Percentiles rank a stretch among this genome's conserved stretches.
Conservation (phyloP, 2,329 filamentous ascomycete species). For the Hypomyces rosellus region DNA sequence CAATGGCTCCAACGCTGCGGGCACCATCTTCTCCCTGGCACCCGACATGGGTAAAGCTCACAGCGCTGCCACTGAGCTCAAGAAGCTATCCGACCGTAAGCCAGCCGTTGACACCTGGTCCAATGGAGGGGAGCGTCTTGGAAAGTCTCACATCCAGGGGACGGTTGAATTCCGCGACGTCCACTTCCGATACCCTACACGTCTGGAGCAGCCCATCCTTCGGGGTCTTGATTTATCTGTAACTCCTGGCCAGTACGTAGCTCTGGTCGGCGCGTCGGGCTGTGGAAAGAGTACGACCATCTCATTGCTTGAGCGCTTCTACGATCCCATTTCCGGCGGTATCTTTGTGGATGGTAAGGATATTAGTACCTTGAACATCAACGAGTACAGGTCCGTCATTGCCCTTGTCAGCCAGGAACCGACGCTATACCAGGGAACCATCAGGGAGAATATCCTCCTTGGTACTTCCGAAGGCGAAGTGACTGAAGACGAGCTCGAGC, state of each 20-base stretch:
- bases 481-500: constrained; percentile 61
- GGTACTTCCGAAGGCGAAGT: constrained; percentile 59
- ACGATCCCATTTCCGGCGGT: constrained; percentile 75
- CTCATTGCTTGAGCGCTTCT: constrained; percentile 86
- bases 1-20: constrained; percentile 73
- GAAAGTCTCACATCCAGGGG: constrained; percentile 54
- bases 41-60: constrained; percentile 84
- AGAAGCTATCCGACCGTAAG: constrained; percentile 68
- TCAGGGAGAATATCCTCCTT: constrained; percentile 83
- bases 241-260: constrained; percentile 20
- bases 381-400: constrained; percentile 75
- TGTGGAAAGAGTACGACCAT: constrained; percentile 82
- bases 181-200: constrained; percentile 62
- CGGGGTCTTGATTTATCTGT: constrained; percentile 53
- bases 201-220: constrained; percentile 59
- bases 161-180: constrained; percentile 53
- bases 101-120: constrained; percentile 68
- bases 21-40: constrained; percentile 77
- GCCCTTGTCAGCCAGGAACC: constrained; percentile 91
- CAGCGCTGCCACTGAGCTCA: constrained; percentile 68
- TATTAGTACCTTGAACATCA: constrained; percentile 73
- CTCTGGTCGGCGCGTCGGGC: background rate
- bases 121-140: constrained; percentile 56
- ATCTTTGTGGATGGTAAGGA: constrained; percentile 79
- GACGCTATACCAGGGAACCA: constrained; percentile 85